Conservation (phyloP, 2,329 filamentous ascomycete species). For the Fusarium denticulatum region DNA sequence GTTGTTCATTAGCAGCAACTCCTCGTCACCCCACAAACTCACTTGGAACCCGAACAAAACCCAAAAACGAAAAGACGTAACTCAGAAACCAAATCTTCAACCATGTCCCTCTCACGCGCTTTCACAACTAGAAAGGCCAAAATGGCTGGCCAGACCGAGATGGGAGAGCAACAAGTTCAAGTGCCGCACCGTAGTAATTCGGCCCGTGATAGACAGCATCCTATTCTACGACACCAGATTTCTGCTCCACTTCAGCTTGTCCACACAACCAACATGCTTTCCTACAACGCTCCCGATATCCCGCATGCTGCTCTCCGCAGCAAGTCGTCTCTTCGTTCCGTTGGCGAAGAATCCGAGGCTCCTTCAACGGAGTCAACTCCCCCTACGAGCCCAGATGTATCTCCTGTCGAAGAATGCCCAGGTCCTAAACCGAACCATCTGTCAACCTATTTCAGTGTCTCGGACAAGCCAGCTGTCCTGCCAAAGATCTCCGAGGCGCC, state of each 20-base stretch:
- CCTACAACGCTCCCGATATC: conserved; percentile 92
- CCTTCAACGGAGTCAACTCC: conserved; percentile 66
- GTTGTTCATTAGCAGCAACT: conserved; percentile 9
- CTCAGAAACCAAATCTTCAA: conserved; percentile 25
- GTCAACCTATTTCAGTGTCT: conserved; percentile 71
- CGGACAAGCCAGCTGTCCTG: conserved; percentile 55
- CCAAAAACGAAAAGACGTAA: conserved; percentile 12
- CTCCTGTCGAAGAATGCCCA: conserved; percentile 63
- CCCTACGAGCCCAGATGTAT: conserved; percentile 75
- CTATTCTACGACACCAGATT: conserved; percentile 74
- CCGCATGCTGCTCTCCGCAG: conserved; percentile 56
- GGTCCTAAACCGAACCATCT: conserved; percentile 73
- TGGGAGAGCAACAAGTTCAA: conserved; percentile 54
- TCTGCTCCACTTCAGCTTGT: conserved; percentile 87
- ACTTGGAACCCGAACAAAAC: conserved; percentile 6
- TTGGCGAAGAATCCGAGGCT: conserved; percentile 73
- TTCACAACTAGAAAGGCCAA: conserved; percentile 76
- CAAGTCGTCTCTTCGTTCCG: conserved; percentile 64
- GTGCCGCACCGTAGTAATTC: conserved; percentile 62
- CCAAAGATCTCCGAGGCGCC: conserved; percentile 52
- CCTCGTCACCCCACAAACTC: neutral
- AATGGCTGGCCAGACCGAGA: conserved; percentile 52
- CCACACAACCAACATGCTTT: conserved; percentile 95
- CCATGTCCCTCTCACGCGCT: conserved; percentile 71
- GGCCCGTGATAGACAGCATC: conserved; percentile 54